A percentile compares a stretch with the other conserved stretches of the same genome.
Conservation (phyloP, 2,329 filamentous ascomycete species). For the Colletotrichum shisoi region DNA sequence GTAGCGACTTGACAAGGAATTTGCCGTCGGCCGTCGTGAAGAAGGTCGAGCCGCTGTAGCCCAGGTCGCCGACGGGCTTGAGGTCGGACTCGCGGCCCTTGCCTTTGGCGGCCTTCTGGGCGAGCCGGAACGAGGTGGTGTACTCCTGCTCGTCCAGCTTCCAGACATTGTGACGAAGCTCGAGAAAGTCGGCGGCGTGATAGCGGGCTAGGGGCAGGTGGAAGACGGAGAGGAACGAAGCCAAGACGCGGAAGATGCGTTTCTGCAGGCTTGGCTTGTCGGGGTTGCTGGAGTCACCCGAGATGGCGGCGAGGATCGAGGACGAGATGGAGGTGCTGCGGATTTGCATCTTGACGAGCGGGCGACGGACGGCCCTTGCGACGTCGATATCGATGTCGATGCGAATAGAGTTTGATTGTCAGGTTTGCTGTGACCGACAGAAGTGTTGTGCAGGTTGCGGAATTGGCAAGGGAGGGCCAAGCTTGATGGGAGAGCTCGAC, state of each 20-base stretch:
- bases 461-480: not conserved
- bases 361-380: too few species aligned
- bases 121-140: conserved; percentile 47
- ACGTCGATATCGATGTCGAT: too few species aligned
- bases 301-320: conserved; percentile 63
- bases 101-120: conserved; percentile 41
- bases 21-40: conserved; percentile 72
- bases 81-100: conserved; percentile 53
- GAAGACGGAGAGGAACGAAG: conserved; percentile 49
- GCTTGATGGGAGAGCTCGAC: not conserved
- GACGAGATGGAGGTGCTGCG: conserved; percentile 59
- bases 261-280: conserved; percentile 7
- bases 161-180: conserved; percentile 46
- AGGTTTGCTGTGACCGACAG: not conserved
- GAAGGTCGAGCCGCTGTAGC: conserved; percentile 79
- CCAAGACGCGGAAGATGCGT: conserved; percentile 38
- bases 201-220: conserved; percentile 46
- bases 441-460: not conserved
- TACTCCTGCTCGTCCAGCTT: conserved; percentile 52
- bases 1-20: conserved; percentile 76
- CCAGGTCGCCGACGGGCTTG: conserved; percentile 70
- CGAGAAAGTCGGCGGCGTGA: conserved; percentile 45
- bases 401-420: too few species aligned
- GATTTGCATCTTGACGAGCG: conserved; percentile 44
- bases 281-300: conserved; percentile 53